A percentile compares a stretch with the other conserved stretches of the same genome.
Conservation (phyloP, 495 filamentous ascomycete species). For the Thermochaetoides thermophila region DNA sequence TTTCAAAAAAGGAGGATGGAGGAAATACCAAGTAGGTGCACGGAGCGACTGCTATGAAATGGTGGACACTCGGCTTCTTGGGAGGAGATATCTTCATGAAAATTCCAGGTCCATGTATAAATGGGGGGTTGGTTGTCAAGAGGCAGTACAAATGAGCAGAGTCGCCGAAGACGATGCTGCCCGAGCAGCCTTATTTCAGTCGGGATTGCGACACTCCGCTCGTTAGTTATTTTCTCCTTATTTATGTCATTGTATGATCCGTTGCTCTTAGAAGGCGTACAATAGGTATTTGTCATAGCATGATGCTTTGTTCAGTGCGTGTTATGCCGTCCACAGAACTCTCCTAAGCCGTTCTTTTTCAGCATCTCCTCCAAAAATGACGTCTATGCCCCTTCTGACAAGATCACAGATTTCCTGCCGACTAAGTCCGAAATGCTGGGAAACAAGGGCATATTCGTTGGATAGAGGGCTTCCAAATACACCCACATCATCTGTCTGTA, state of each 20-base stretch:
- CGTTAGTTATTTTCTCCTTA: slow-evolving; percentile 3
- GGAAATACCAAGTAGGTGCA: too few relatives aligned
- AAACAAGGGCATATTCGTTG: slow-evolving; percentile 62
- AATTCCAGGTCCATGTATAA: too few relatives aligned
- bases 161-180: too few relatives aligned
- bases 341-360: slow-evolving; percentile 43
- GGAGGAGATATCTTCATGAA: too few relatives aligned
- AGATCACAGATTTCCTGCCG: slow-evolving; percentile 41
- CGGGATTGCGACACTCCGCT: slow-evolving; percentile 8
- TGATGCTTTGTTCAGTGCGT: neutral
- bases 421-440: slow-evolving; percentile 50
- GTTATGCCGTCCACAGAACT: slow-evolving; percentile 28
- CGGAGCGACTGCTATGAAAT: too few relatives aligned
- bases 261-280: neutral
- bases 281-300: neutral
- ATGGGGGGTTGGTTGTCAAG: too few relatives aligned
- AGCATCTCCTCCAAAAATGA: slow-evolving; percentile 48
- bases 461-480: slow-evolving; percentile 68
- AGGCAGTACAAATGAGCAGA: too few relatives aligned
- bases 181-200: too few relatives aligned
- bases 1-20: too few relatives aligned
- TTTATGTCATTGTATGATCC: neutral
- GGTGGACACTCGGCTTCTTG: too few relatives aligned
- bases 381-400: slow-evolving; percentile 39
- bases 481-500: slow-evolving; percentile 78